Conservation (phyloP, 2,329 filamentous ascomycete species). For the Emergomyces orientalis region DNA sequence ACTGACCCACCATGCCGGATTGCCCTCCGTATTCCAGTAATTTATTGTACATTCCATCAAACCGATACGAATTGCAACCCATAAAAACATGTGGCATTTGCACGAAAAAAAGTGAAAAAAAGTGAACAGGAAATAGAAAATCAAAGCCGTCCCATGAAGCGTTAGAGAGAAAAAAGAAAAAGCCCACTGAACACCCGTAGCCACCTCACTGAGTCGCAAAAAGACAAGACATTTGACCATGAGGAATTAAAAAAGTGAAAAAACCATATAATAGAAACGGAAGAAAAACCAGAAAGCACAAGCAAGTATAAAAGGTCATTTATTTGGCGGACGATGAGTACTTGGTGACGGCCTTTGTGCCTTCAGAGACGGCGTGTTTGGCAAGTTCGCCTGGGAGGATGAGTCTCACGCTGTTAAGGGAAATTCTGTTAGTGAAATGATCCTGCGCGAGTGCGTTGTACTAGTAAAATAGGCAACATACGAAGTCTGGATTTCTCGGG, state of each 20-base stretch:
- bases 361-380: conserved; percentile 99
- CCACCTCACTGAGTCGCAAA: conserved; percentile 32
- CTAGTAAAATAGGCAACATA: conserved; percentile 33
- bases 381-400: conserved; percentile 98
- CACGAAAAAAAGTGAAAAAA: conserved; percentile 19
- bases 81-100: conserved; percentile 31
- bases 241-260: conserved; percentile 33
- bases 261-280: conserved; percentile 45
- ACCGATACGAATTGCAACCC: conserved; percentile 35
- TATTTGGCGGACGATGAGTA: conserved; percentile 99
- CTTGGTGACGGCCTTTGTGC: conserved; percentile 99
- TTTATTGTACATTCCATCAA: conserved; percentile 33
- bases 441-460: not conserved
- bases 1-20: conserved; percentile 14
- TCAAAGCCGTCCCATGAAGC: conserved; percentile 41
- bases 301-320: conserved; percentile 34
- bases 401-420: conserved; percentile 60
- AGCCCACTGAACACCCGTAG: conserved; percentile 30
- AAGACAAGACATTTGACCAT: conserved; percentile 27
- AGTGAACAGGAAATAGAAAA: conserved; percentile 30
- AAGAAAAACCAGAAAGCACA: conserved; percentile 46
- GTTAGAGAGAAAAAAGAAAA: conserved; percentile 26
- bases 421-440: not conserved
- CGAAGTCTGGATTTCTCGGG: conserved; percentile 98
- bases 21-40: conserved; percentile 31